Percentiles rank a stretch among this genome's conserved stretches.
These are phyloP conservation scores for Emergomyces orientalis DNA, from an alignment of 2,329 filamentous ascomycete genomes.

Conservation along the genomic window DNA sequence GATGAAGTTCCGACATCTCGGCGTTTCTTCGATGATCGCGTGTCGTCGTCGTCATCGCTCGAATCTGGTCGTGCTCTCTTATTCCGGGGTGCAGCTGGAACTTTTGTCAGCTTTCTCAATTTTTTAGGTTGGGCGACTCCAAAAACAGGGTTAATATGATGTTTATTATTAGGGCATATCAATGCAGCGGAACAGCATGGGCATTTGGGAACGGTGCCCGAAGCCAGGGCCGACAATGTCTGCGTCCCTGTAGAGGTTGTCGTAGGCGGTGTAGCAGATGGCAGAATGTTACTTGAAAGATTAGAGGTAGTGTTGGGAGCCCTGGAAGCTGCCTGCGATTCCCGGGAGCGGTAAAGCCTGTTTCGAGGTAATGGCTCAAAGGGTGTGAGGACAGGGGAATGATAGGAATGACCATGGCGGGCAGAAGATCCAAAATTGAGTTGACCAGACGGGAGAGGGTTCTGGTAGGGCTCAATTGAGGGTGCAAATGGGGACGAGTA, in stretches of 20 bases:
- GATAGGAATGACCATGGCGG: background rate
- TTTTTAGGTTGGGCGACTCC: constrained; percentile 5
- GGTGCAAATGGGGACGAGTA: background rate
- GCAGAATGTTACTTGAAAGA: background rate
- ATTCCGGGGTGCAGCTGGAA: constrained; percentile 3
- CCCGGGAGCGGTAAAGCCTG: background rate
- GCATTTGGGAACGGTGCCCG: constrained; percentile 7
- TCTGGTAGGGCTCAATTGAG: background rate
- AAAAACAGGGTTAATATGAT: constrained; percentile 8
- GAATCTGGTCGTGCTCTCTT: background rate
- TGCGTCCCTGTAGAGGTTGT: constrained; percentile 4
- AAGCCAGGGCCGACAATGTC: constrained; percentile 8
- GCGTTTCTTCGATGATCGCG: constrained; percentile 3
- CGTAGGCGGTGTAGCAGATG: background rate
- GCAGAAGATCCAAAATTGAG: background rate
- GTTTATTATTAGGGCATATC: constrained; percentile 12
- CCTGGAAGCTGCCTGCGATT: background rate
- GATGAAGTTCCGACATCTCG: background rate
- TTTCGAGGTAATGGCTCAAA: background rate
- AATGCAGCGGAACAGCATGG: constrained; percentile 11
- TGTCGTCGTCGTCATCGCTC: background rate
- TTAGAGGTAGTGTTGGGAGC: background rate
- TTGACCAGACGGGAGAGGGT: background rate
- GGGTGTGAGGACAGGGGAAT: background rate
- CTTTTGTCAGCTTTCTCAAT: constrained; percentile 11